Conservation (phyloP, 306 rosid species). For the Vicia sativa region DNA sequence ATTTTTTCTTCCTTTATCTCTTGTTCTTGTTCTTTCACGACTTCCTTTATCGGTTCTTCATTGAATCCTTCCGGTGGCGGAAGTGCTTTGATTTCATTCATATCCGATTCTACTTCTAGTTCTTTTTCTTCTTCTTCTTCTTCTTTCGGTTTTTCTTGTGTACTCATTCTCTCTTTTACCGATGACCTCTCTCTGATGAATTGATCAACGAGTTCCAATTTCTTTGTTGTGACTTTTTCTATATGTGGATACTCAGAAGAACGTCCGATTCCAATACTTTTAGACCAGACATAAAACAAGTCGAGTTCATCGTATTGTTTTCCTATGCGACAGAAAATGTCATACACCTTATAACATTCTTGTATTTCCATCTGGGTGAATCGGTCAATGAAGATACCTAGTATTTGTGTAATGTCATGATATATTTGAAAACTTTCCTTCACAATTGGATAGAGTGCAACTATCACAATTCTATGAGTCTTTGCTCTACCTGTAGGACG, state of each 20-base stretch:
- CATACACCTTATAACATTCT: constrained; percentile 66
- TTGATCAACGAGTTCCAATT: constrained; percentile 76
- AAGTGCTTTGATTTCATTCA: constrained; percentile 64
- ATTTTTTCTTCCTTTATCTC: constrained; percentile 27
- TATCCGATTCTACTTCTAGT: constrained; percentile 36
- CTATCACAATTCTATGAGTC: constrained; percentile 70
- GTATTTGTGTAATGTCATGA: constrained; percentile 60
- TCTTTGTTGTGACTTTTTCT: constrained; percentile 71
- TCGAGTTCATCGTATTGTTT: constrained; percentile 87
- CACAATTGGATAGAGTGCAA: constrained; percentile 69
- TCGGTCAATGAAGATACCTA: constrained; percentile 65
- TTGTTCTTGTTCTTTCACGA: constrained; percentile 33
- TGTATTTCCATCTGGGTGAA: constrained; percentile 57
- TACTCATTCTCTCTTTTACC: constrained; percentile 28
- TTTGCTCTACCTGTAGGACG: constrained; percentile 91
- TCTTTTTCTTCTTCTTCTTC: constrained; percentile 14
- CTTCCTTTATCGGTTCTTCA: constrained; percentile 37
- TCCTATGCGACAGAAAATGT: constrained; percentile 74
- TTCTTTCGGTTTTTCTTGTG: constrained; percentile 31
- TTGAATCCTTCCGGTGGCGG: constrained; percentile 64
- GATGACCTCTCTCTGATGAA: constrained; percentile 68
- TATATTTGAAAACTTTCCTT: constrained; percentile 79
- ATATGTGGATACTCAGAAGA: constrained; percentile 76
- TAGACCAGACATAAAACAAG: constrained; percentile 68
- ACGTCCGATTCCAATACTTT: constrained; percentile 65